Conservation (phyloP, 1,284 basidiomycete species). For the Lignosus rhinocerotis region DNA sequence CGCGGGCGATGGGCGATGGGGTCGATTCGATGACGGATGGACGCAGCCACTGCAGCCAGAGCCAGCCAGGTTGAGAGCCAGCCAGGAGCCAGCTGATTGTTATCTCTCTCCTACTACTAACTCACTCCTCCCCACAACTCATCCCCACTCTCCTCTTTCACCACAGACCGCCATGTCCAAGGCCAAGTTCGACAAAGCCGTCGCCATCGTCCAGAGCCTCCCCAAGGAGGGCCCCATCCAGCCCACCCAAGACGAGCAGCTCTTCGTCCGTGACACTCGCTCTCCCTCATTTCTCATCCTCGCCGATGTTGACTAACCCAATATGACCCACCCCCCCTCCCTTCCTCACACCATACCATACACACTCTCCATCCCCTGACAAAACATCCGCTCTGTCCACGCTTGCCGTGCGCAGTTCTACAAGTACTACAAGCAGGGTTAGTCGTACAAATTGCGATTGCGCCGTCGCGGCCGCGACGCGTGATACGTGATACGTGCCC, state of each 20-base stretch:
- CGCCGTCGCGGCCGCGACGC: neutral
- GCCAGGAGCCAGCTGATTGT: conserved; percentile 27
- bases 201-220: conserved; percentile 65
- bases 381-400: neutral
- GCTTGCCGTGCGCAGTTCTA: conserved; percentile 69
- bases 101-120: conserved; percentile 7
- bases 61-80: conserved; percentile 46
- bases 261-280: conserved; percentile 54
- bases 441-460: neutral
- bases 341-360: neutral
- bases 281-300: conserved; percentile 14
- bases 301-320: conserved; percentile 9
- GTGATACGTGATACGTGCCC: conserved; percentile 15
- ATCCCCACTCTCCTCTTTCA: neutral
- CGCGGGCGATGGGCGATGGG: no score
- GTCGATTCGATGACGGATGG: no score
- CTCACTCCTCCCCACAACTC: neutral
- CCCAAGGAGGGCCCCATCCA: conserved; percentile 83
- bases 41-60: no score
- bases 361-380: no score
- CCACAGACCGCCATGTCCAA: conserved; percentile 49
- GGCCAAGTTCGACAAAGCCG: conserved; percentile 81
- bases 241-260: conserved; percentile 75
- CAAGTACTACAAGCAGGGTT: conserved; percentile 89
- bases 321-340: neutral